Percentiles rank a stretch among this genome's conserved stretches.
These are phyloP conservation scores for Terana coerulea DNA, from an alignment of 768 basidiomycete species.

Conservation along the genomic window DNA sequence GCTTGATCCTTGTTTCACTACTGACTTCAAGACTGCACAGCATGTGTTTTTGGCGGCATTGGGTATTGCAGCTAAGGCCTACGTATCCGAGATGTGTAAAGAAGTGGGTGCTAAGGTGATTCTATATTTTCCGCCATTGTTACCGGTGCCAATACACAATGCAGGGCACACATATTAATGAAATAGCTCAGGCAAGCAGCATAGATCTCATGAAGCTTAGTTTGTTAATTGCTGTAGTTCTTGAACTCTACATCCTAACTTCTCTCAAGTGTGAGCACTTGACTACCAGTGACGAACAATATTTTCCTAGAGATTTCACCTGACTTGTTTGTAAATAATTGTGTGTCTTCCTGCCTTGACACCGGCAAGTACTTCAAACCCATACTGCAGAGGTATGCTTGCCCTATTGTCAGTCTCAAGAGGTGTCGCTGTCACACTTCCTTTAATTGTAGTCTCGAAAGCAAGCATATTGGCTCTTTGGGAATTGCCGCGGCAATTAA, in stretches of 20 bases:
- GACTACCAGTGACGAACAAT: slow-evolving; percentile 27
- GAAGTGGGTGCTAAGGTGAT: slow-evolving; percentile 11
- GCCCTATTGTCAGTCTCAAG: background rate
- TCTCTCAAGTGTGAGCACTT: slow-evolving; percentile 25
- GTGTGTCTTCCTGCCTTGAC: slow-evolving; percentile 18
- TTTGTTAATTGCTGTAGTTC: background rate
- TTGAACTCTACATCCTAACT: background rate
- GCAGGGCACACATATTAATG: slow-evolving; percentile 27
- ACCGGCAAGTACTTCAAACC: slow-evolving; percentile 16
- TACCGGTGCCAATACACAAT: background rate
- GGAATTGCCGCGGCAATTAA: background rate
- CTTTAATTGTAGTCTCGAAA: background rate
- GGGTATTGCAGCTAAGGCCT: background rate
- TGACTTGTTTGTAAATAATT: slow-evolving; percentile 27
- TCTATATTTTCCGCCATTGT: no score
- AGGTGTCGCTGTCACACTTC: background rate
- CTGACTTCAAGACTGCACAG: no score
- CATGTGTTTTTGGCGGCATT: no score
- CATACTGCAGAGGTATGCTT: slow-evolving; percentile 1
- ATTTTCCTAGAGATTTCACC: slow-evolving; percentile 30
- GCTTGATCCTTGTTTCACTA: slow-evolving; percentile 25
- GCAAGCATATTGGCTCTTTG: slow-evolving; percentile 3
- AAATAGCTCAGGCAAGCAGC: slow-evolving; percentile 22
- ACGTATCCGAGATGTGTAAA: slow-evolving; percentile 4
- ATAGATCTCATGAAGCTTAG: slow-evolving; percentile 27